phyloP scores from a whole-genome alignment of 495 filamentous ascomycete species.

The Penicillium nucicola region DNA sequence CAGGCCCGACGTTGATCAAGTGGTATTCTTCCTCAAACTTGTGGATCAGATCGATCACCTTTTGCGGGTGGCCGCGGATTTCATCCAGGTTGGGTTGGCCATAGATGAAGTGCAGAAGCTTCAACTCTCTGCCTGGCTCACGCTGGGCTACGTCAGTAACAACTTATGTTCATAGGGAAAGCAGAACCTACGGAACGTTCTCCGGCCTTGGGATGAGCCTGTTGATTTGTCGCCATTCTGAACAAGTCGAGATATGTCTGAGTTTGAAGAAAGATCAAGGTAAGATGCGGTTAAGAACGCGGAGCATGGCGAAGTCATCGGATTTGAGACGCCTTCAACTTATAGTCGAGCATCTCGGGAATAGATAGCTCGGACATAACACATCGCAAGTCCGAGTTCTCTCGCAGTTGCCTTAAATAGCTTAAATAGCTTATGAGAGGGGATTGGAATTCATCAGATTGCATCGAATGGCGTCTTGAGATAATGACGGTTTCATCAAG shows the following conservation, averaged over 20 bases:
- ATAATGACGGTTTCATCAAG: no score
- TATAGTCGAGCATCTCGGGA: neutral
- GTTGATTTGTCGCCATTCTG: no score
- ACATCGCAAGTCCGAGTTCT: neutral
- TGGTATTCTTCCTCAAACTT: constrained; percentile 62
- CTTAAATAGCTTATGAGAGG: no score
- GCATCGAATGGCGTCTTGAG: neutral
- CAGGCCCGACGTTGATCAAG: constrained; percentile 75
- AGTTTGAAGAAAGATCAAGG: no score
- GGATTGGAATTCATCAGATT: no score
- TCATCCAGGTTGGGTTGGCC: constrained; percentile 51
- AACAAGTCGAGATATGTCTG: no score
- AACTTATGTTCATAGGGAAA: no score
- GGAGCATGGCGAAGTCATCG: no score
- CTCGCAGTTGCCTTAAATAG: neutral
- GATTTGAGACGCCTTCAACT: neutral
- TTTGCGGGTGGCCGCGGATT: constrained; percentile 60
- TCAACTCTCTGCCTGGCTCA: constrained; percentile 69
- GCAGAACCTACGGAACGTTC: constrained; percentile 7
- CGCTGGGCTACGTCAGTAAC: no score
- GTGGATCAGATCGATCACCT: constrained; percentile 67
- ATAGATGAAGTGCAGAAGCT: constrained; percentile 68
- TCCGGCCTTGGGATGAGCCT: constrained; percentile 6
- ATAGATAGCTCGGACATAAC: neutral
- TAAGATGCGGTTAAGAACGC: no score